Conservation (phyloP, 2,329 filamentous ascomycete genomes). For the Fusarium protoensiforme region DNA sequence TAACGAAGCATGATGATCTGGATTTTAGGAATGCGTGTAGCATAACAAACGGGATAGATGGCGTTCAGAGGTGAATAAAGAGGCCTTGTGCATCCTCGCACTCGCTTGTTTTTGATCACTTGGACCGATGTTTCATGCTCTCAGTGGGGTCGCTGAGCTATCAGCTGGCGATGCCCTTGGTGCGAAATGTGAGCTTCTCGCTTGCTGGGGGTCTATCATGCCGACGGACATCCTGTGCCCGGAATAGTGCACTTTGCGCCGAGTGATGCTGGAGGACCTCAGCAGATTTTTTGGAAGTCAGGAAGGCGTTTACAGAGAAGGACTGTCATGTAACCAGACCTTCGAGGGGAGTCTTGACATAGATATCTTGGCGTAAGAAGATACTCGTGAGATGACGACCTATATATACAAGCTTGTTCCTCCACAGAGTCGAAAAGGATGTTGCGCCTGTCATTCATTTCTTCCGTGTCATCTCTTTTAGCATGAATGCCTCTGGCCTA, state of each 20-base stretch:
- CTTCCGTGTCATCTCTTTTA: background rate
- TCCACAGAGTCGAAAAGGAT: background rate
- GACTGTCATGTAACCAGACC: background rate
- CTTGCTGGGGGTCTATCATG: constrained; percentile 10
- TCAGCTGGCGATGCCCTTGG: background rate
- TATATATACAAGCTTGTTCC: background rate
- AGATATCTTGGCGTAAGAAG: background rate
- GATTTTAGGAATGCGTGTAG: constrained; percentile 33
- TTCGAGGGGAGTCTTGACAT: background rate
- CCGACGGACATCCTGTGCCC: constrained; percentile 29
- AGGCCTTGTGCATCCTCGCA: constrained; percentile 12
- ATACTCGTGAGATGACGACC: background rate
- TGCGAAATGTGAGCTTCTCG: background rate
- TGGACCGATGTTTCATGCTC: background rate
- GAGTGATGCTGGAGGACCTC: background rate
- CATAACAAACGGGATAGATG: constrained; percentile 42
- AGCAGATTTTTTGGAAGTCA: background rate
- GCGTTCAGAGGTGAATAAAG: constrained; percentile 42
- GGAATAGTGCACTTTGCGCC: background rate
- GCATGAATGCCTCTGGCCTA: constrained; percentile 2
- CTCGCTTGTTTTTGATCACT: background rate
- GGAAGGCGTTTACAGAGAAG: constrained; percentile 24
- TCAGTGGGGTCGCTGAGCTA: background rate
- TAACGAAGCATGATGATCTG: constrained; percentile 23
- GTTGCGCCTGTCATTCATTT: background rate